These are phyloP conservation scores for Chrysoporthe cubensis DNA, from an alignment of 2,329 filamentous ascomycete species.

Conservation along the genomic window DNA sequence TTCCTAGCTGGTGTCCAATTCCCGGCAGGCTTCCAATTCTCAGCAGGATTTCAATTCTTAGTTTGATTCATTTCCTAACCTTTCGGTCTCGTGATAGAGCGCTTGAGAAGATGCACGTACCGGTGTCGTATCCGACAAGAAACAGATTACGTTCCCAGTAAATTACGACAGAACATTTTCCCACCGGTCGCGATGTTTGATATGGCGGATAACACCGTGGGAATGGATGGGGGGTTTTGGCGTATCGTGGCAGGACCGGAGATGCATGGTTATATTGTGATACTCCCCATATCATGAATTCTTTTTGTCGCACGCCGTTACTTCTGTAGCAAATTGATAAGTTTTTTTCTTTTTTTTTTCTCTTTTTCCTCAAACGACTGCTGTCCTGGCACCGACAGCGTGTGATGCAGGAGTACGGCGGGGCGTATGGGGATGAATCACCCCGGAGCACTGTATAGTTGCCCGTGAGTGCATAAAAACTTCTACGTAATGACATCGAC, in stretches of 20 bases:
- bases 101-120: slow-evolving; percentile 20
- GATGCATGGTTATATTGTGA: slow-evolving; percentile 1
- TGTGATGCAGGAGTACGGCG: not conserved
- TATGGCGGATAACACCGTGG: not conserved
- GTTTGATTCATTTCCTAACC: slow-evolving; percentile 8
- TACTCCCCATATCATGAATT: slow-evolving; percentile 13
- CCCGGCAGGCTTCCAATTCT: not conserved
- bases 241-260: slow-evolving; percentile 4
- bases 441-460: not conserved
- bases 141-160: not conserved
- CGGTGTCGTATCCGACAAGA: not conserved
- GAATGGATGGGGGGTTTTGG: slow-evolving; percentile 1
- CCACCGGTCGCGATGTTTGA: slow-evolving; percentile 3
- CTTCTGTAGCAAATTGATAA: not conserved
- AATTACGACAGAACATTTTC: slow-evolving; percentile 9
- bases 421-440: not conserved
- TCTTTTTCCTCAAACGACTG: not conserved
- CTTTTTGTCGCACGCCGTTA: slow-evolving; percentile 1
- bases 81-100: slow-evolving; percentile 18
- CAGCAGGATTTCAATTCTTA: not conserved
- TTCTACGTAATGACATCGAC: not conserved
- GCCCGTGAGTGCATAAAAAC: not conserved
- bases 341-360: not conserved
- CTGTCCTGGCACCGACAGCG: not conserved
- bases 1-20: slow-evolving; percentile 12